Percentiles rank a stretch among this genome's conserved stretches.
These are phyloP conservation scores for Exophiala oligosperma DNA, from an alignment of 2,329 filamentous ascomycete genomes.

Conservation along the genomic window DNA sequence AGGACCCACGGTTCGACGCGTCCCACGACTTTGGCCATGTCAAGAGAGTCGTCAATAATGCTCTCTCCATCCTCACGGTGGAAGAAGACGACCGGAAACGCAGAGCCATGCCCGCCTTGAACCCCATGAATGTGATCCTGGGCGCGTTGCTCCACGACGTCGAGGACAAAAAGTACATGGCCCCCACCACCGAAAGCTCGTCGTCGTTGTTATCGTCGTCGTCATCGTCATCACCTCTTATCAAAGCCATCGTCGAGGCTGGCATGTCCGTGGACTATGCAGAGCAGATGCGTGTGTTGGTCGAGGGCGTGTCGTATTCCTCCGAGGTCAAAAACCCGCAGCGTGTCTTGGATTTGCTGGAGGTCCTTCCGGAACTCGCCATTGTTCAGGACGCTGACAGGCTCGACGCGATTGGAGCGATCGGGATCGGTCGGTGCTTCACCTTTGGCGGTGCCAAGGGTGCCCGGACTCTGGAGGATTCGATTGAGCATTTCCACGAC, in stretches of 20 bases:
- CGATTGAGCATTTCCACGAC: slow-evolving; percentile 73
- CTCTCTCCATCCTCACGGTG: slow-evolving; percentile 62
- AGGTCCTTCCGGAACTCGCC: slow-evolving; percentile 68
- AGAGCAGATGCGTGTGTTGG: slow-evolving; percentile 67
- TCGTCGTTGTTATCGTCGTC: too few relatives aligned
- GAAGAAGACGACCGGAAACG: slow-evolving; percentile 38
- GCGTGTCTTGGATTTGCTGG: slow-evolving; percentile 62
- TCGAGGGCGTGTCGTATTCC: slow-evolving; percentile 75
- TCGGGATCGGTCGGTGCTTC: slow-evolving; percentile 79
- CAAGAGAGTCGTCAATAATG: slow-evolving; percentile 72
- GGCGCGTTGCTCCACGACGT: slow-evolving; percentile 33
- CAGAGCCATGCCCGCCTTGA: slow-evolving; percentile 13
- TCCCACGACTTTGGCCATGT: slow-evolving; percentile 90
- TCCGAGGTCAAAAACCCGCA: slow-evolving; percentile 68
- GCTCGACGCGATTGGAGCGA: slow-evolving; percentile 84
- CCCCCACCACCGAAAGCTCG: slow-evolving; percentile 3
- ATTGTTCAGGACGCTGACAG: slow-evolving; percentile 92
- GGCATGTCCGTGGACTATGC: slow-evolving; percentile 42
- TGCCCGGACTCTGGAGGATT: slow-evolving; percentile 54
- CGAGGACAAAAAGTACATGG: slow-evolving; percentile 32
- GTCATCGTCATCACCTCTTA: slow-evolving; percentile 6
- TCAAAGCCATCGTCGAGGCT: slow-evolving; percentile 17
- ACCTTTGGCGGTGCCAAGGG: slow-evolving; percentile 70
- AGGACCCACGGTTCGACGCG: slow-evolving; percentile 55
- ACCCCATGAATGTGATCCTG: slow-evolving; percentile 28